phyloP scores from a whole-genome alignment of 2,329 filamentous ascomycete species.

The Sclerotinia glacialis region DNA sequence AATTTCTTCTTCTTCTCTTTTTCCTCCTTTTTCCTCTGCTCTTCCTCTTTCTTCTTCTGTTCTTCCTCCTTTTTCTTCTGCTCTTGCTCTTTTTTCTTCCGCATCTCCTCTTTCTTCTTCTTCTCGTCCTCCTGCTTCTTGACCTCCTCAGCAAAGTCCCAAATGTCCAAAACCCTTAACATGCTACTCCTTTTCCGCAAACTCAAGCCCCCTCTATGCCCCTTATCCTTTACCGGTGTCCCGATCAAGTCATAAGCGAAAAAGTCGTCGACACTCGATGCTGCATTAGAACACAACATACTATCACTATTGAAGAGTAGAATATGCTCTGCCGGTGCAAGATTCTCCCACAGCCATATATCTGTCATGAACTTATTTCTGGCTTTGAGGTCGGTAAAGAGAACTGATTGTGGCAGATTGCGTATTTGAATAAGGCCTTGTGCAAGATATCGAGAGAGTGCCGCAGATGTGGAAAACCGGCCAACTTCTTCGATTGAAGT shows the following conservation, averaged over 20 bases:
- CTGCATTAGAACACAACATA: constrained; percentile 40
- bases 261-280: constrained; percentile 40
- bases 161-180: constrained; percentile 36
- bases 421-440: constrained; percentile 42
- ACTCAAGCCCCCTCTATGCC: constrained; percentile 43
- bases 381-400: constrained; percentile 39
- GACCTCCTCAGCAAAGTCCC: constrained; percentile 31
- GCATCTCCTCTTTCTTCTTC: neutral
- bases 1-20: neutral
- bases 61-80: constrained; percentile 28
- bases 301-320: constrained; percentile 42
- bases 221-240: constrained; percentile 36
- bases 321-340: constrained; percentile 39
- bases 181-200: constrained; percentile 42
- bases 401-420: constrained; percentile 41
- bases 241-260: constrained; percentile 42
- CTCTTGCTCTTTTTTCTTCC: constrained; percentile 3
- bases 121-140: constrained; percentile 17
- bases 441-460: constrained; percentile 42
- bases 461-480: constrained; percentile 38
- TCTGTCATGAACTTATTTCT: constrained; percentile 38
- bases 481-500: constrained; percentile 39
- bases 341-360: constrained; percentile 40
- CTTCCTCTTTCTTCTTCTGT: constrained; percentile 21
- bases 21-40: neutral